These are phyloP conservation scores for Nicotiana knightiana DNA, from an alignment of 257 asterid genomes.

Conservation along the genomic window DNA sequence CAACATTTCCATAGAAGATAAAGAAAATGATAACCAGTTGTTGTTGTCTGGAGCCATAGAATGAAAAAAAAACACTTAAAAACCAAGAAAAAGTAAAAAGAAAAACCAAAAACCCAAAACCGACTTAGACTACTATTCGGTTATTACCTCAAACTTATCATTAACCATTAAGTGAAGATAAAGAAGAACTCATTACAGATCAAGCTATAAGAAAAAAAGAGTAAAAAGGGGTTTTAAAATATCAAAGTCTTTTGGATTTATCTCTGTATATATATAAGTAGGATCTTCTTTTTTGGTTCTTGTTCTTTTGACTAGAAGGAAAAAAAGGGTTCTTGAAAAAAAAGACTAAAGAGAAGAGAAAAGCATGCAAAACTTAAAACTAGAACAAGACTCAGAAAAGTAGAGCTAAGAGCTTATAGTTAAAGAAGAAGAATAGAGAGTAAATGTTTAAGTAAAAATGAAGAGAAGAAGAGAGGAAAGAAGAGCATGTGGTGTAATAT, in stretches of 20 bases:
- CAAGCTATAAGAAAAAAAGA: not conserved
- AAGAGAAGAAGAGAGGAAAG: constrained; percentile 12
- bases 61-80: not conserved
- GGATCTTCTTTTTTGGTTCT: not conserved
- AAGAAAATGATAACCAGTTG: constrained; percentile 82
- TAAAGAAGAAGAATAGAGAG: constrained; percentile 7
- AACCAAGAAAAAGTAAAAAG: not conserved
- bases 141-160: not conserved
- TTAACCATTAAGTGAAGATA: not conserved
- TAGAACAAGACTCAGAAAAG: not conserved
- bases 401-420: constrained; percentile 16
- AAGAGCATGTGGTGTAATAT: constrained; percentile 68
- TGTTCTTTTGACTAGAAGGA: constrained; percentile 1
- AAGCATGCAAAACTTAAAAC: constrained; percentile 3
- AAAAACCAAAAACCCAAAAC: not conserved
- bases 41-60: constrained; percentile 70
- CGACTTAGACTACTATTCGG: not conserved
- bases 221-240: not conserved
- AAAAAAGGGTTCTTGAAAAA: not conserved
- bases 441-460: constrained; percentile 2
- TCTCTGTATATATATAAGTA: not conserved
- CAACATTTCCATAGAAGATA: constrained; percentile 74
- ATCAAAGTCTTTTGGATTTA: not conserved
- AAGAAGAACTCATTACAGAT: not conserved
- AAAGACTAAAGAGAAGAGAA: not conserved